Conservation (phyloP, 2,329 filamentous ascomycete species). For the Talaromyces sp. region DNA sequence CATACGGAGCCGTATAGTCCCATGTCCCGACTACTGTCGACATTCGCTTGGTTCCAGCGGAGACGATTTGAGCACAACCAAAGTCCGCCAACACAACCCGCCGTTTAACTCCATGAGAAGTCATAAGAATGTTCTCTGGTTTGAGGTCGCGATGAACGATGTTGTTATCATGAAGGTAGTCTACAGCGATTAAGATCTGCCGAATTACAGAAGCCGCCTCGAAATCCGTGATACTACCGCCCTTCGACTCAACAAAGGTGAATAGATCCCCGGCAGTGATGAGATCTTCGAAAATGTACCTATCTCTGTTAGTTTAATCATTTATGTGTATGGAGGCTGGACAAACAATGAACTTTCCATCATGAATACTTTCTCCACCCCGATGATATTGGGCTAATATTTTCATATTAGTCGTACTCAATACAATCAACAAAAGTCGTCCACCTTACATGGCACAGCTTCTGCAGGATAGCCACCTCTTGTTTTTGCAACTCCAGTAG, state of each 20-base stretch:
- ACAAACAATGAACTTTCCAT: conserved; percentile 51
- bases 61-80: conserved; percentile 49
- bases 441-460: conserved; percentile 50
- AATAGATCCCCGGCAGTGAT: conserved; percentile 60
- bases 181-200: conserved; percentile 57
- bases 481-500: conserved; percentile 30
- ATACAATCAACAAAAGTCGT: conserved; percentile 5
- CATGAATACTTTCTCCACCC: conserved; percentile 55
- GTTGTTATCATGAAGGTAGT: conserved; percentile 54
- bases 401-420: not conserved
- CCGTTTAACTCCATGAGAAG: conserved; percentile 48
- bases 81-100: conserved; percentile 62
- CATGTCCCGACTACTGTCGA: conserved; percentile 53
- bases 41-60: conserved; percentile 45
- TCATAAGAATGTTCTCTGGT: conserved; percentile 62
- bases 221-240: conserved; percentile 46
- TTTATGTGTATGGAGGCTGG: not conserved
- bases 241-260: conserved; percentile 55
- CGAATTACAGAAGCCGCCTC: conserved; percentile 54
- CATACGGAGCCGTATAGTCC: conserved; percentile 59
- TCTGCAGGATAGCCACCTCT: conserved; percentile 48
- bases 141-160: conserved; percentile 63
- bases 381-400: conserved; percentile 57
- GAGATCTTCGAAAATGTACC: conserved; percentile 61
- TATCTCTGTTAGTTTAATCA: conserved; percentile 26